Percentiles rank a stretch among this genome's conserved stretches.
These are phyloP conservation scores for Erysimum pusillum DNA, from an alignment of 441 rosid genomes.

Conservation along the genomic window DNA sequence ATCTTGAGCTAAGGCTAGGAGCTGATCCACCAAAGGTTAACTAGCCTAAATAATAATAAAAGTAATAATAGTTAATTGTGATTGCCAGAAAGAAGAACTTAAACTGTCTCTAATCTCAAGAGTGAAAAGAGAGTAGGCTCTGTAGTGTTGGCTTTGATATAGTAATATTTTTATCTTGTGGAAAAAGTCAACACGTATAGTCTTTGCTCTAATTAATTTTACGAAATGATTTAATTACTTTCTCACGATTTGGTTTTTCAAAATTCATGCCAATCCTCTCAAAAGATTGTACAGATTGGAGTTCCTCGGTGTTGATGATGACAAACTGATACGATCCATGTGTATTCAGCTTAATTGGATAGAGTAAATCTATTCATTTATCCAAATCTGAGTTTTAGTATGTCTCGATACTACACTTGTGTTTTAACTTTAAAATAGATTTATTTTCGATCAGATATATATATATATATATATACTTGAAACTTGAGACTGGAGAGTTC, in stretches of 20 bases:
- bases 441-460: neutral
- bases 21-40: slow-evolving; percentile 47
- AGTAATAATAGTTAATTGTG: slow-evolving; percentile 37
- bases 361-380: neutral
- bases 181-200: slow-evolving; percentile 33
- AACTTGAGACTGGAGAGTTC: no score
- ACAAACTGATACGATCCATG: slow-evolving; percentile 10
- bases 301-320: neutral
- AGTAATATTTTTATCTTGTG: slow-evolving; percentile 35
- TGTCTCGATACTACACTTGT: neutral
- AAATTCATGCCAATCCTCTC: neutral
- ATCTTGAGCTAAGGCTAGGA: slow-evolving; percentile 98
- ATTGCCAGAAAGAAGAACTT: slow-evolving; percentile 38
- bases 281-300: neutral
- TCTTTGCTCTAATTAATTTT: slow-evolving; percentile 11
- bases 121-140: slow-evolving; percentile 32
- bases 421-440: neutral
- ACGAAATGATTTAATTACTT: neutral
- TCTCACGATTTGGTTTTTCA: slow-evolving; percentile 1
- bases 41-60: slow-evolving; percentile 35
- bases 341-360: neutral
- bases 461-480: no score
- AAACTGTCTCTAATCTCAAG: slow-evolving; percentile 35
- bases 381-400: neutral
- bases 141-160: slow-evolving; percentile 46